Evolutionary conservation across 768 basidiomycete species (phyloP).

Genomic region (Lactarius pseudohatsudake): DNA sequence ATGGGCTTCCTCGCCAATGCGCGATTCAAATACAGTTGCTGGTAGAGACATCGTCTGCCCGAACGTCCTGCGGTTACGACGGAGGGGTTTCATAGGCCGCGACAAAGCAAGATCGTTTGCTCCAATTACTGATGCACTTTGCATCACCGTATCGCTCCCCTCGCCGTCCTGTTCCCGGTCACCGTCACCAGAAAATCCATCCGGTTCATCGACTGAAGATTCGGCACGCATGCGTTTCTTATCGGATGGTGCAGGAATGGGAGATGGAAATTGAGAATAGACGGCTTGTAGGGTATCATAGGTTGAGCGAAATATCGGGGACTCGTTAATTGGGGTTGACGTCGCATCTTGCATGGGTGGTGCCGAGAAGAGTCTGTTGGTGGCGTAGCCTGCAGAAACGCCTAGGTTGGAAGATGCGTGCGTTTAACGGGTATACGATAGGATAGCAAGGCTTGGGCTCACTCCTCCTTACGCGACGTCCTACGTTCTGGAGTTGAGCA

Average conservation of each 20-base stretch:
- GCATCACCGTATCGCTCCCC: slow-evolving; percentile 5
- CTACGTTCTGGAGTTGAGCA: slow-evolving; percentile 55
- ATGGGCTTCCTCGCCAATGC: not conserved
- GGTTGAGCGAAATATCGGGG: slow-evolving; percentile 51
- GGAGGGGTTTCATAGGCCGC: slow-evolving; percentile 42
- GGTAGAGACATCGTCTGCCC: slow-evolving; percentile 28
- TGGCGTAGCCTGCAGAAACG: slow-evolving; percentile 60
- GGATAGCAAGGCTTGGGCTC: slow-evolving; percentile 29
- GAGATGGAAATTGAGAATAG: slow-evolving; percentile 38
- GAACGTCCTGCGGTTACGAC: slow-evolving; percentile 31
- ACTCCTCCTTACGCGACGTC: slow-evolving; percentile 64
- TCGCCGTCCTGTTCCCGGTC: not conserved
- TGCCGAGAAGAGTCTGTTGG: slow-evolving; percentile 29
- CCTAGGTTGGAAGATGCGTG: slow-evolving; percentile 41
- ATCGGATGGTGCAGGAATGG: slow-evolving; percentile 35
- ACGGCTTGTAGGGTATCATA: slow-evolving; percentile 57
- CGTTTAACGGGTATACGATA: slow-evolving; percentile 25
- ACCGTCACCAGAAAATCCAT: slow-evolving; percentile 23
- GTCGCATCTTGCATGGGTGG: not conserved
- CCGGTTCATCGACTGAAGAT: slow-evolving; percentile 17
- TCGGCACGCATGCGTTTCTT: slow-evolving; percentile 39
- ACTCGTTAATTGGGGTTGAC: slow-evolving; percentile 22
- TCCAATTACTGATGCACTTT: slow-evolving; percentile 18
- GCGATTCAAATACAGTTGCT: slow-evolving; percentile 16
- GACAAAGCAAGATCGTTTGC: slow-evolving; percentile 29